These are phyloP conservation scores for Botryobasidium botryosum DNA, from an alignment of 768 basidiomycete species.

Conservation along the genomic window DNA sequence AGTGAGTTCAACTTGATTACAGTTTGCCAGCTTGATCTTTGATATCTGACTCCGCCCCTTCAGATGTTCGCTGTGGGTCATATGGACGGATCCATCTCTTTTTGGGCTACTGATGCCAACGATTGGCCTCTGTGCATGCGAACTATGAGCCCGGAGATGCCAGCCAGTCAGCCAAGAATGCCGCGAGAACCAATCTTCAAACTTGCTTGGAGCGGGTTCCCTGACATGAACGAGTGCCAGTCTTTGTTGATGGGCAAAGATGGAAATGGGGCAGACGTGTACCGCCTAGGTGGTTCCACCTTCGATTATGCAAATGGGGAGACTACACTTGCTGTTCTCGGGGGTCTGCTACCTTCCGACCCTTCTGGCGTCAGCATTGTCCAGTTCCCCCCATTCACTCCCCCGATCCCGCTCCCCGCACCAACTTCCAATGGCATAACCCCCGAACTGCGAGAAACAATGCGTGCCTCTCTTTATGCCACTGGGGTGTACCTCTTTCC, in stretches of 20 bases:
- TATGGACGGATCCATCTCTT: constrained; percentile 64
- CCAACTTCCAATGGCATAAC: constrained; percentile 11
- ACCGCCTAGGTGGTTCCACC: constrained; percentile 13
- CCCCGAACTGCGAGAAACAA: too few species aligned
- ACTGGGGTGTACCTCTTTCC: constrained; percentile 25
- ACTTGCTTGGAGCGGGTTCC: constrained; percentile 66
- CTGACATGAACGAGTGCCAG: constrained; percentile 34
- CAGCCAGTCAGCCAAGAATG: constrained; percentile 24
- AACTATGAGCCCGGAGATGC: constrained; percentile 33
- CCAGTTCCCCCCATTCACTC: constrained; percentile 49
- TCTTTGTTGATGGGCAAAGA: neutral
- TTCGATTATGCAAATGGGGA: constrained; percentile 41
- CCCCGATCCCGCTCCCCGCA: constrained; percentile 27
- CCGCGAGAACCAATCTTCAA: constrained; percentile 70
- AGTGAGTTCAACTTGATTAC: constrained; percentile 11
- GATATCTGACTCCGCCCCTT: neutral
- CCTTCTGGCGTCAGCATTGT: constrained; percentile 48
- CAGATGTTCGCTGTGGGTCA: constrained; percentile 70
- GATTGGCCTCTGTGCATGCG: constrained; percentile 58
- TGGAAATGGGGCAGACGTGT: constrained; percentile 1
- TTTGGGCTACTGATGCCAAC: constrained; percentile 69
- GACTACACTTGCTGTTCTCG: constrained; percentile 57
- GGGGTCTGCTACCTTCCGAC: constrained; percentile 44
- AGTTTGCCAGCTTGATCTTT: neutral
- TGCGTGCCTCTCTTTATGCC: too few species aligned